A percentile compares a stretch with the other conserved stretches of the same genome.
Evolutionary conservation across 352 stramenopile species (phyloP).

Genomic region (Globisporangium parvum): DNA sequence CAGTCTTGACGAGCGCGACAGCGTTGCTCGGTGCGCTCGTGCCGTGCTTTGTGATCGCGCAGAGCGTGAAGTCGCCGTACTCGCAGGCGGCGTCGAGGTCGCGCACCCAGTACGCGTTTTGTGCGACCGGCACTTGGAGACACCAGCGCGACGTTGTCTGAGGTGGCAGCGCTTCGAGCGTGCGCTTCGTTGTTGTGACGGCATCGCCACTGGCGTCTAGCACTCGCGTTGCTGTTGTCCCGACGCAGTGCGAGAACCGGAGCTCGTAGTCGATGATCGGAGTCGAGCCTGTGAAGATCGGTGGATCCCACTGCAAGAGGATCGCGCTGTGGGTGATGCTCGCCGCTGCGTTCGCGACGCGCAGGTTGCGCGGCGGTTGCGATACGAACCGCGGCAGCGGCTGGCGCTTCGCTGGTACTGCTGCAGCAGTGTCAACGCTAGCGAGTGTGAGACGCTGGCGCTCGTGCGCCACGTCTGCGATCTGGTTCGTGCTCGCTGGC

Average conservation of each 20-base stretch:
- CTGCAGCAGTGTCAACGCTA: neutral
- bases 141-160: slow-evolving; percentile 49
- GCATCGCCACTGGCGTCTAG: neutral
- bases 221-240: neutral
- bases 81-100: slow-evolving; percentile 34
- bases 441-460: neutral
- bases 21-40: slow-evolving; percentile 44
- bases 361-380: slow-evolving; percentile 58
- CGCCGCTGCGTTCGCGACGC: slow-evolving; percentile 17
- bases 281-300: slow-evolving; percentile 66
- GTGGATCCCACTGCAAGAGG: slow-evolving; percentile 46
- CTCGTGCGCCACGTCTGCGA: slow-evolving; percentile 12
- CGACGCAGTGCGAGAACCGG: slow-evolving; percentile 22
- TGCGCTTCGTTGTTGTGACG: neutral
- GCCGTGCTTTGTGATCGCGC: slow-evolving; percentile 48
- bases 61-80: slow-evolving; percentile 41
- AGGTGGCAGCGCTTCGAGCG: slow-evolving; percentile 18
- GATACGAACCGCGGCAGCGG: slow-evolving; percentile 37
- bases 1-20: slow-evolving; percentile 27
- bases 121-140: slow-evolving; percentile 34
- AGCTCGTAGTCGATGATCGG: slow-evolving; percentile 67
- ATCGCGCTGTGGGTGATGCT: slow-evolving; percentile 36
- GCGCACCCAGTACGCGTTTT: slow-evolving; percentile 36
- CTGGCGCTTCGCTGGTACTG: neutral
- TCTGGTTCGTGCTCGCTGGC: slow-evolving; percentile 17